Base-by-base conservation (phyloP, 805 yeast species). In the Metschnikowia cubensis region DNA sequence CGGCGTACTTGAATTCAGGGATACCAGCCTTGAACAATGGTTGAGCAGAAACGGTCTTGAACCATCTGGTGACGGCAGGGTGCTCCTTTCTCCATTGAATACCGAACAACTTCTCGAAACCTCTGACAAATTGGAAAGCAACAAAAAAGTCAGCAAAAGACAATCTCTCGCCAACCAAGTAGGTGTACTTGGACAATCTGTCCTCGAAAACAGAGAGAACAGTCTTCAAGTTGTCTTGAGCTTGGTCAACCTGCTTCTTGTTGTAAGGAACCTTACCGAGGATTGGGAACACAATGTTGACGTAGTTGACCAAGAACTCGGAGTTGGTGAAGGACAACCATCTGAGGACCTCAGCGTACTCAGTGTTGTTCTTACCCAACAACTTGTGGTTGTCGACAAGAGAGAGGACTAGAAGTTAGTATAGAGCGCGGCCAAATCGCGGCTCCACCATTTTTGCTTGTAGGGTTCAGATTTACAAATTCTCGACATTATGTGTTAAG, bases 291-390 rank as follows among this genome's bases (percentile, higher is more conserved):
- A 88, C 81, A 57, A 81, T 80, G 35, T 56, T 61, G 51, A 79
- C 78, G 34, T 46, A 59, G 50, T 69, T 61, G 42, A 73, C 61
- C 57, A 85, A 65, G 51, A 86, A 59, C 61, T 91, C 96, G 59
- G 80, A 62, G 77, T 85, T 88, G 67, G 83, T 76, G 59, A 87
- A 73, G 2, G 96, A 87, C 67, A 84, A 62, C 95, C 96, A 90
- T 72, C 76, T 83, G 59, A 90, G 67, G 62, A 89, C 75, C 61
- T 70, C 69, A 52, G 87, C 89, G 65, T 81, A 76, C 61, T 87
- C 88, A 58, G 73, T 71, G 56, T 79, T 69, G 67, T 76, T 76
- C 68, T 81, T 79, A 62, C 97, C 97, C 57, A 82, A 73, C 57
- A 85, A 76, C 58, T 70, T 71, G 49, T 53, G 50, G 52, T 57